phyloP scores from a whole-genome alignment of 73 alveolate species.

The Paramecium bursaria region DNA sequence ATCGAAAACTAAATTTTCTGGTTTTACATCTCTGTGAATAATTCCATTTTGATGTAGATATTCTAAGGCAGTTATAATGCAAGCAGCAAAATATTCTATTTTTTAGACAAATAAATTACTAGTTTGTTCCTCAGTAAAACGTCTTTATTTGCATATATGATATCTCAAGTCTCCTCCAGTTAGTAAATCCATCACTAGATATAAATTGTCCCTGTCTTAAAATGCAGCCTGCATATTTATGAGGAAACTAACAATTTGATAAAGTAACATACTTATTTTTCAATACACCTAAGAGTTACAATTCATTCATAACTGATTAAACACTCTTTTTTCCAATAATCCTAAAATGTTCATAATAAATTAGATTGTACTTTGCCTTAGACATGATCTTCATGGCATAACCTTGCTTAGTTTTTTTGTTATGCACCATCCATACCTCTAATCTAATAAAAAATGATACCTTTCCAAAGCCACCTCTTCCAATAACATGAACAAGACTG shows the following conservation, averaged over 20 bases:
- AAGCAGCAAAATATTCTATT: constrained; percentile 87
- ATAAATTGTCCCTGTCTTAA: constrained; percentile 91
- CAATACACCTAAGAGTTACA: constrained; percentile 79
- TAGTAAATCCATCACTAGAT: constrained; percentile 89
- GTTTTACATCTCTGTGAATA: constrained; percentile 96
- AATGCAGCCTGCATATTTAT: constrained; percentile 95
- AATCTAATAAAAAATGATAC: constrained; percentile 22
- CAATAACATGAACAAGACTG: constrained; percentile 55
- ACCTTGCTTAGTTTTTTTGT: constrained; percentile 73
- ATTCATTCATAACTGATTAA: constrained; percentile 83
- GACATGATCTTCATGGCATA: constrained; percentile 80
- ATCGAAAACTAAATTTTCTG: constrained; percentile 97
- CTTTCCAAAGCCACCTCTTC: constrained; percentile 74
- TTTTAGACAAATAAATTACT: constrained; percentile 13
- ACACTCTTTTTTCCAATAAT: constrained; percentile 84
- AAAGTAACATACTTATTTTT: constrained; percentile 80
- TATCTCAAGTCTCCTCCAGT: constrained; percentile 97
- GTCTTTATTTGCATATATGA: constrained; percentile 82
- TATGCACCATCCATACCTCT: constrained; percentile 88
- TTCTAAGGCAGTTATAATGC: constrained; percentile 85
- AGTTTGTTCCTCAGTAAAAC: constrained; percentile 91
- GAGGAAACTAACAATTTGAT: constrained; percentile 77
- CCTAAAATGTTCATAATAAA: constrained; percentile 60
- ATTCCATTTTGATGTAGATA: constrained; percentile 91
- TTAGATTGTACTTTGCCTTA: constrained; percentile 58